Conservation (phyloP, 768 basidiomycete species). For the Leucosporidium scottii region DNA sequence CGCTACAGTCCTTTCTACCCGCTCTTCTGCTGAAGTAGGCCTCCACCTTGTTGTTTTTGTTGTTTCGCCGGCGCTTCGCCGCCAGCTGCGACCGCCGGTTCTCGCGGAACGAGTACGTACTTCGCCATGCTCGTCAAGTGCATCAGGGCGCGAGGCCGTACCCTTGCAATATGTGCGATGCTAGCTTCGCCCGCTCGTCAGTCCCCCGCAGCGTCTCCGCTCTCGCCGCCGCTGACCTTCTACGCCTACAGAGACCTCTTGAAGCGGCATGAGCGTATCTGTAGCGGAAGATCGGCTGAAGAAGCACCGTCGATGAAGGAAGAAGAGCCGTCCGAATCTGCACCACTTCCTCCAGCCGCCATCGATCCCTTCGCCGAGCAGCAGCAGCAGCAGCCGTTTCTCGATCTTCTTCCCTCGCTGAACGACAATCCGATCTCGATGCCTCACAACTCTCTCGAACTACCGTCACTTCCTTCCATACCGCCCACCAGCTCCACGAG, state of each 20-base stretch:
- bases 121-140: not conserved
- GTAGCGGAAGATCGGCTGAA: not conserved
- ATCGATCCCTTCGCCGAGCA: not conserved
- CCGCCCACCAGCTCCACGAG: not conserved
- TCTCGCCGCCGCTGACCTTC: not conserved
- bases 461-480: not conserved
- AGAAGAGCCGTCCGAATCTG: no score
- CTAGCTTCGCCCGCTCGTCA: not conserved
- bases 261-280: not conserved
- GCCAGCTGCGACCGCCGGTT: no score
- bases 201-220: no score
- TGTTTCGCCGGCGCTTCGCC: no score
- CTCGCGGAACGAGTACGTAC: not conserved
- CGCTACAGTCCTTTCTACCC: no score
- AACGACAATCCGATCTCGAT: not conserved
- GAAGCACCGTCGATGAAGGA: not conserved
- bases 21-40: no score
- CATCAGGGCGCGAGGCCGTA: not conserved
- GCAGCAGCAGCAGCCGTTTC: no score
- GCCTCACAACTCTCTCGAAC: no score
- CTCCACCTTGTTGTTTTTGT: no score
- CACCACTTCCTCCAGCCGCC: not conserved
- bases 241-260: not conserved
- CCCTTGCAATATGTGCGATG: not conserved
- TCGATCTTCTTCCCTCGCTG: no score